Percentiles rank a stretch among this genome's conserved stretches.
phyloP scores from a whole-genome alignment of 2,329 filamentous ascomycete genomes.

The Pseudocercospora fijiensis region DNA sequence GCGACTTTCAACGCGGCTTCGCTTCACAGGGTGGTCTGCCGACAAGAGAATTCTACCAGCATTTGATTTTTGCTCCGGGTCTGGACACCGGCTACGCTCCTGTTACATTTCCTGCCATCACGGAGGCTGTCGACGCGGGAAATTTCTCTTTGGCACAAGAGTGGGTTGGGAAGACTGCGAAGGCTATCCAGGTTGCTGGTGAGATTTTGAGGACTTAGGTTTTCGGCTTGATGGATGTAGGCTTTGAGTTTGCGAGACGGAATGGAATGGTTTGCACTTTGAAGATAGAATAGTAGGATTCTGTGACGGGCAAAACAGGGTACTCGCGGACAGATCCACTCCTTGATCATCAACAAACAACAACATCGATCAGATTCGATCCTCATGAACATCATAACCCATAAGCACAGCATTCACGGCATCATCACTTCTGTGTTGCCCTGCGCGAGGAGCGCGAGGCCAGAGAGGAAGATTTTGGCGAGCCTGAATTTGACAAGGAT shows the following conservation, averaged over 20 bases:
- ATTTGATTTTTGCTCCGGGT: neutral
- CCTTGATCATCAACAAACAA: too few species aligned
- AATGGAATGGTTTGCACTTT: too few species aligned
- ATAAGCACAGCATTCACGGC: too few species aligned
- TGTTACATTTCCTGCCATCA: neutral
- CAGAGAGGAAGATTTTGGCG: neutral
- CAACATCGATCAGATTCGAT: too few species aligned
- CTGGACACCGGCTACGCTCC: neutral
- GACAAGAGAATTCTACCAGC: neutral
- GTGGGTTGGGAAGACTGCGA: neutral
- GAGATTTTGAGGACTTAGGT: neutral
- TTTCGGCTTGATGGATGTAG: neutral
- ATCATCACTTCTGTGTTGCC: too few species aligned
- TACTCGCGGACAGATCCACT: too few species aligned
- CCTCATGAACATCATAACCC: too few species aligned
- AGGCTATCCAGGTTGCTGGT: neutral
- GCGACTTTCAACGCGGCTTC: neutral
- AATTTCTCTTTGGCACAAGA: neutral
- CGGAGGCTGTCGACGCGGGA: neutral
- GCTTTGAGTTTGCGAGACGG: too few species aligned
- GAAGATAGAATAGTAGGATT: too few species aligned
- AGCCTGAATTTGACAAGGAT: neutral
- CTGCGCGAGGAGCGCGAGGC: neutral
- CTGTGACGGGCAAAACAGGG: too few species aligned
- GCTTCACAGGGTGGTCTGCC: neutral